Percentiles rank a stretch among this genome's conserved stretches.
Conservation (phyloP, 1,284 basidiomycete species). For the Trichosporon coremiiforme region DNA sequence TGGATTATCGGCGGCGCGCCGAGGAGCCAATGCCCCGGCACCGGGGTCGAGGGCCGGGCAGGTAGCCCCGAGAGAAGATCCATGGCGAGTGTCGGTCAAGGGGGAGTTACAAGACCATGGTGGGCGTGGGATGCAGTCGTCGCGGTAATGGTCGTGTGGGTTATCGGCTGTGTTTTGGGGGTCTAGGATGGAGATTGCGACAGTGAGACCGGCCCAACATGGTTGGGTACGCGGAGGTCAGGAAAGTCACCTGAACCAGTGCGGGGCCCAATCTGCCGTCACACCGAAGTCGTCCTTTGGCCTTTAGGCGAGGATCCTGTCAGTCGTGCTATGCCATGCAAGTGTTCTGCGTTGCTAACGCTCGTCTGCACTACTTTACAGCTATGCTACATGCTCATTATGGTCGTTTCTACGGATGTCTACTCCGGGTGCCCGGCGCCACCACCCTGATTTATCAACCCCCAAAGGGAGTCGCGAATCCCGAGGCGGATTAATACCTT, state of each 20-base stretch:
- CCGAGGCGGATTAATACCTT: conserved; percentile 35
- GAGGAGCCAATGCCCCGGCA: conserved; percentile 41
- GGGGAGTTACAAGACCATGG: conserved; percentile 8
- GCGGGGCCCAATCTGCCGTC: neutral
- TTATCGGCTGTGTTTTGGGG: neutral
- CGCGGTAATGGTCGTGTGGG: neutral
- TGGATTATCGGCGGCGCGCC: conserved; percentile 35
- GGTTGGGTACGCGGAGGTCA: conserved; percentile 5
- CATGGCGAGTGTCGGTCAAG: conserved; percentile 1
- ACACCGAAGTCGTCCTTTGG: neutral
- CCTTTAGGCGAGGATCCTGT: neutral
- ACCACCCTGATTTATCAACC: neutral
- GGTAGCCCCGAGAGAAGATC: conserved; percentile 31
- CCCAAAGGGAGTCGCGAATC: neutral
- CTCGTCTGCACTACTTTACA: neutral
- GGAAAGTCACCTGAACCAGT: neutral
- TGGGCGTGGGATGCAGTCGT: neutral
- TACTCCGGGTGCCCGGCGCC: neutral
- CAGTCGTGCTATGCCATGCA: neutral
- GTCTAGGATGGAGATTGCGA: conserved; percentile 8
- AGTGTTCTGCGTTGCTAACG: neutral
- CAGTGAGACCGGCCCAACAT: conserved; percentile 2
- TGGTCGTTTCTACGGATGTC: neutral
- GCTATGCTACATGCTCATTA: conserved; percentile 13
- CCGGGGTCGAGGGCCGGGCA: conserved; percentile 30